Evolutionary conservation across 257 asterid species (phyloP), one percentile per base, ranked within the genome.

Genomic region (Lavandula angustifolia): DNA sequence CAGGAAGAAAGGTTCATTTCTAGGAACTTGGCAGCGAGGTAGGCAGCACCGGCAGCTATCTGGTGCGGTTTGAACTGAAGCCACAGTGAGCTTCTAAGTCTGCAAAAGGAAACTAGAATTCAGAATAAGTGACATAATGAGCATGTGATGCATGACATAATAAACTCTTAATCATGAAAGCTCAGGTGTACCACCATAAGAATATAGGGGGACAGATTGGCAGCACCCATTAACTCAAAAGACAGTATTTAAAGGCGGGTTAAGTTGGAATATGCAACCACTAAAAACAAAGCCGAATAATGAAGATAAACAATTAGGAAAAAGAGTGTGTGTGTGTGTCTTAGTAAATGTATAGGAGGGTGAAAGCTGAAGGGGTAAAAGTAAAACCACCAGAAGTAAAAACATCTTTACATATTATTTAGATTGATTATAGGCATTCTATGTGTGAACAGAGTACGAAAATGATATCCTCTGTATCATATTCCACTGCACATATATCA

Each of bases 21-120:
- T 56, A 94, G 75, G 62, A 76, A 76, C 60, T 94, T 90, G 13
- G 96, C 87, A 68, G 99, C 97, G 69, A 90, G 96, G 69, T 90
- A 94, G 17, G 99, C 99, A 67, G 96, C 96, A 66, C 97, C 99
- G 12, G 94, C 99, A 75, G 97, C 99, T 67, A 94, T 94, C 80
- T 94, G 97, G 46, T 94, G 88, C 64, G 99, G 95, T 72, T 94
- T 90, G 90, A 94, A 94, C 80, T 94, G 99, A 65, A 94, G 97
- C 97, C 99, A 94, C 22, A 94, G 65, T 1, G 95, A 90, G 75
- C 96, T 94, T 72, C 96, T 79, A 67, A 94, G 89, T 82, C 99
- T 94, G 81, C 84, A 83, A 79, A 74, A 64, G 7, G 10, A 16
- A 72, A 60, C 9, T 34, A 5, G 46, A 49, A 48, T 11, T 78